Evolutionary conservation across 805 yeast species (phyloP).

Genomic region (Wickerhamomyces kurtzmanii): DNA sequence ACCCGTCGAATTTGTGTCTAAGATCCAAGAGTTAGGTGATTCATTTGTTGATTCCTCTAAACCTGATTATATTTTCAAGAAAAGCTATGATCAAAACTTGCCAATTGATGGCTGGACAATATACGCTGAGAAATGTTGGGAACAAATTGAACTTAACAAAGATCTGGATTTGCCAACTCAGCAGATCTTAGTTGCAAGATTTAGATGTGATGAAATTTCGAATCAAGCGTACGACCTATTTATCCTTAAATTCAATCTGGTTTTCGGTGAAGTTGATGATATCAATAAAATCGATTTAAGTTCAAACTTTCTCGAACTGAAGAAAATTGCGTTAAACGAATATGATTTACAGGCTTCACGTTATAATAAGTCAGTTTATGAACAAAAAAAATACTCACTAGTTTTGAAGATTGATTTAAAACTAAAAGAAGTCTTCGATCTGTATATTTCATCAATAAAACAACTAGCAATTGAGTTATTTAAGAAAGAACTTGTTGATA

Average conservation of each 20-base stretch:
- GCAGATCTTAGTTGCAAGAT: slow-evolving; percentile 88
- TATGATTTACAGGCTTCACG: slow-evolving; percentile 73
- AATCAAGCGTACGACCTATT: slow-evolving; percentile 38
- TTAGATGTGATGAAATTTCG: slow-evolving; percentile 87
- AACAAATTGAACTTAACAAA: slow-evolving; percentile 84
- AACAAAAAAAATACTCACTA: slow-evolving; percentile 47
- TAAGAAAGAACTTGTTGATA: slow-evolving; percentile 13
- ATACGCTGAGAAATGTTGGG: slow-evolving; percentile 89
- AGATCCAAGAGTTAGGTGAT: slow-evolving; percentile 55
- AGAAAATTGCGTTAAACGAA: slow-evolving; percentile 32
- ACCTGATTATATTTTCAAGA: slow-evolving; percentile 38
- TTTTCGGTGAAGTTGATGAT: slow-evolving; percentile 16
- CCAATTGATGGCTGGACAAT: slow-evolving; percentile 96
- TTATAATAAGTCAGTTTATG: slow-evolving; percentile 58
- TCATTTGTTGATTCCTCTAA: slow-evolving; percentile 30
- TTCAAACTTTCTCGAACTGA: slow-evolving; percentile 28
- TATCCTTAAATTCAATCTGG: slow-evolving; percentile 21
- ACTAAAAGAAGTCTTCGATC: slow-evolving; percentile 32
- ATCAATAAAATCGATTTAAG: slow-evolving; percentile 26
- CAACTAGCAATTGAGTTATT: slow-evolving; percentile 22
- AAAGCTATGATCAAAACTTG: slow-evolving; percentile 69
- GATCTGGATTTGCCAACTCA: slow-evolving; percentile 96
- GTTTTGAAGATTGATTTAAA: slow-evolving; percentile 34
- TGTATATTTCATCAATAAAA: slow-evolving; percentile 27
- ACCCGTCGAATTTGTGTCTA: slow-evolving; percentile 55